Base-by-base conservation (phyloP, 2,329 filamentous ascomycete species). In the Aureobasidium sp. region DNA sequence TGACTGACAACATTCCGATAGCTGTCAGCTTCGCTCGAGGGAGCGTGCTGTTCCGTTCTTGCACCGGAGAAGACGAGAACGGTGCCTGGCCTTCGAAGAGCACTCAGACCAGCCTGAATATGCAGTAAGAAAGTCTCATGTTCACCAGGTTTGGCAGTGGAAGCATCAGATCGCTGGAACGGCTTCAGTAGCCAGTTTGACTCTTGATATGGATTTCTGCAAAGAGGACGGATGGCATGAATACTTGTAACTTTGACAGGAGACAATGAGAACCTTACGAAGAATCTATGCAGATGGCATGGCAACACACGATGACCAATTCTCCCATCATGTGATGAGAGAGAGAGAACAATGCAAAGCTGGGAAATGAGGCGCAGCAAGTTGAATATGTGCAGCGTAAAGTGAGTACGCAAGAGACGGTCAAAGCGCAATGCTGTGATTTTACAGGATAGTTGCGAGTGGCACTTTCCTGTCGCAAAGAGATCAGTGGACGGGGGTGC, bases 291-390 rank as follows among this genome's bases (percentile, higher is more conserved):
- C 51, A 94, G 55, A 91, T 88, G 24, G 82, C 86, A 70, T 95
- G 89, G 66, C 89, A 90, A 72, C 88, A 93, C 47, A 94, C 85
- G 42, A 94, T 71, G 48, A 94, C 80, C 10, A 94, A 76, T 58
- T 87, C 63, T 11, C 19, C 48, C 48, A 51, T 51, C 17, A 12
- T 38, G 44, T n/a, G n/a, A n/a, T n/a, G n/a, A n/a, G n/a, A n/a
- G n/a, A 48, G 30, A 37, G 30, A 48, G 7, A 22, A 10, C 44
- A 25, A 37, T n/a, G 21, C 25, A 6, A 19, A 48, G 27, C n/a
- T 14, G 30, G n/a, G 19, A 48, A 37, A 19, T 48, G 44, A 37
- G 45, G 45, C 45, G 45, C 45, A 50, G 45, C 24, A 29, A n/a
- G 22, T 5, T 37, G n/a, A 12, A 22, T 17, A 11, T 27, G 29